Evolutionary conservation across 305 asterid species (phyloP).

Genomic region (Nicotiana rustica): DNA sequence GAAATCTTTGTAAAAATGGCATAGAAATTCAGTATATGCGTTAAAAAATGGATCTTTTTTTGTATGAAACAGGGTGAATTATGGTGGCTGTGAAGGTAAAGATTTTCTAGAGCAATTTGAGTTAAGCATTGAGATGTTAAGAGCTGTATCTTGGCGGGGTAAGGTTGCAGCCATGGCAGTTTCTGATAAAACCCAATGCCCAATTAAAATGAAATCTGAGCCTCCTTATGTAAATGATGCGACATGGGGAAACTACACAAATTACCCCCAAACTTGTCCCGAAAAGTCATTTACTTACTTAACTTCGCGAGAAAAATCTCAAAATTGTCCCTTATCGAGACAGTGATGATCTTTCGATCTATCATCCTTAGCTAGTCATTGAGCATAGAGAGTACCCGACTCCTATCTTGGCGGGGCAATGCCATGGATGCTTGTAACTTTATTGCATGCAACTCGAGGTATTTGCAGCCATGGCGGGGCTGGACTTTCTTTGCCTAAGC

Average conservation of each 20-base stretch:
- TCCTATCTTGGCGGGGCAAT: conserved; percentile 52
- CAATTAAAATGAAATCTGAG: not conserved
- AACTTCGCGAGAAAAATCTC: too few species aligned
- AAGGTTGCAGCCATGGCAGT: not conserved
- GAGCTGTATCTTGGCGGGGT: not conserved
- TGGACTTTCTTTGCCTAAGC: conserved; percentile 2
- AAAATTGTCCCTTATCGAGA: too few species aligned
- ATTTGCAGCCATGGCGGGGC: not conserved
- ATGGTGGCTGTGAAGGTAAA: too few species aligned
- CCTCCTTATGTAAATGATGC: not conserved
- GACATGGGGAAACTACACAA: too few species aligned
- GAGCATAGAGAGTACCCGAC: conserved; percentile 27
- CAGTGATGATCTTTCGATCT: not conserved
- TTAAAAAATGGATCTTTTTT: too few species aligned
- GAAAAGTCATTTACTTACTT: too few species aligned
- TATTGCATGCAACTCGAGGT: not conserved
- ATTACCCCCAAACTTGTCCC: too few species aligned
- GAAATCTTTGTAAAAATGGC: too few species aligned
- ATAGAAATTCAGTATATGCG: too few species aligned
- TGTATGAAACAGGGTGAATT: too few species aligned
- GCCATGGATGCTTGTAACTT: conserved; percentile 26
- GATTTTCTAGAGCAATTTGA: not conserved
- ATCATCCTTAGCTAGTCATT: not conserved
- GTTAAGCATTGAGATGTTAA: not conserved
- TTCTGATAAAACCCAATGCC: not conserved